Percentiles rank a stretch among this genome's conserved stretches.
phyloP scores from a whole-genome alignment of 1,139 yeast species.

The Yamadazyma spencermartinsiae region DNA sequence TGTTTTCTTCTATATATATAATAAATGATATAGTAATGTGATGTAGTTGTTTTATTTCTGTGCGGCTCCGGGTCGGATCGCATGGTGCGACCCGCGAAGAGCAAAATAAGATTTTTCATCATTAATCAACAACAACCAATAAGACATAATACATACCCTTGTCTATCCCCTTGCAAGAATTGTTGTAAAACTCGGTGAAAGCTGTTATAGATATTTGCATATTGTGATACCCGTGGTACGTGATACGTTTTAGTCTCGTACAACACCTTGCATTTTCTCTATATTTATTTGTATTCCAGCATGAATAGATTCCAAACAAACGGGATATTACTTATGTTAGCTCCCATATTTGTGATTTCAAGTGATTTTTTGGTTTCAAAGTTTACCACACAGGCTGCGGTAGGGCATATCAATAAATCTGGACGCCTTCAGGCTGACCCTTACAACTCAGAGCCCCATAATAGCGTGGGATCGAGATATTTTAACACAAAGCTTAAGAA shows the following conservation, averaged over 20 bases:
- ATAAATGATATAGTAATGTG: too few relatives aligned
- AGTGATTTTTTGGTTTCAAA: slow-evolving; percentile 25
- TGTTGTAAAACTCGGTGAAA: too few relatives aligned
- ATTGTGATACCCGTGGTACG: background rate
- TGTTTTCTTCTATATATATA: background rate
- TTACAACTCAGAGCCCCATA: background rate
- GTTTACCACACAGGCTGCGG: slow-evolving; percentile 22
- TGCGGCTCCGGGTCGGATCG: background rate
- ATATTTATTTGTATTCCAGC: too few relatives aligned
- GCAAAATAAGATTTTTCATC: background rate
- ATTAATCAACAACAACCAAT: background rate
- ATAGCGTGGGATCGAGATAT: slow-evolving; percentile 11
- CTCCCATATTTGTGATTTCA: slow-evolving; percentile 26
- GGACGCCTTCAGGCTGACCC: slow-evolving; percentile 4
- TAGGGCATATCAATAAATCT: slow-evolving; percentile 14
- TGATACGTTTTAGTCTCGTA: too few relatives aligned
- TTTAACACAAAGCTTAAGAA: slow-evolving; percentile 17
- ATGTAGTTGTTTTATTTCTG: too few relatives aligned
- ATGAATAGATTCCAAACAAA: slow-evolving; percentile 20
- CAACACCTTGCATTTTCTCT: slow-evolving; percentile 3
- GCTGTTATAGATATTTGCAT: background rate
- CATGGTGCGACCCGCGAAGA: background rate
- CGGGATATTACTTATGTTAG: slow-evolving; percentile 23
- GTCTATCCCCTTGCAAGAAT: too few relatives aligned
- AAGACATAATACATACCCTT: too few relatives aligned